Conservation (phyloP, 306 rosid genomes). For the Hippophae rhamnoides region DNA sequence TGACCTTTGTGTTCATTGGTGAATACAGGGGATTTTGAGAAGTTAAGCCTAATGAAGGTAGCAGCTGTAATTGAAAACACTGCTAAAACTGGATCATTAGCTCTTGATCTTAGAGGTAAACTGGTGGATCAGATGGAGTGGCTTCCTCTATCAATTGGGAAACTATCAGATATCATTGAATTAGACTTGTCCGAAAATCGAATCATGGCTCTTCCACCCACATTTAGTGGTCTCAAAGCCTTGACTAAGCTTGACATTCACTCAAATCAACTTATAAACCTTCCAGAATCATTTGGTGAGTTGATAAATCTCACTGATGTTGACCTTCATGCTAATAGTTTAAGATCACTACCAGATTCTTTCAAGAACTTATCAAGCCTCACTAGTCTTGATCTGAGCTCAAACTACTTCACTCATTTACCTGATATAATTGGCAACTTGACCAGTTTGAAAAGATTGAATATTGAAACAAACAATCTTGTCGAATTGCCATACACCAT, state of each 20-base stretch:
- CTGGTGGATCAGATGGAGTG: slow-evolving; percentile 72
- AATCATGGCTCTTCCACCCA: slow-evolving; percentile 79
- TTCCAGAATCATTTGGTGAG: slow-evolving; percentile 77
- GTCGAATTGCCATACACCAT: slow-evolving; percentile 74
- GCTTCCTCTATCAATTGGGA: slow-evolving; percentile 85
- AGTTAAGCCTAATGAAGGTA: slow-evolving; percentile 71
- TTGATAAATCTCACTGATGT: slow-evolving; percentile 58
- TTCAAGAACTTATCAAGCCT: slow-evolving; percentile 60
- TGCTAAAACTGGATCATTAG: slow-evolving; percentile 44
- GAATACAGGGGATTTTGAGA: slow-evolving; percentile 45
- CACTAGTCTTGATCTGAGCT: slow-evolving; percentile 59
- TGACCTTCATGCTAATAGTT: slow-evolving; percentile 65
- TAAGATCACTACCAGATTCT: slow-evolving; percentile 65
- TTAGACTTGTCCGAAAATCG: slow-evolving; percentile 72
- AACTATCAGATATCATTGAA: slow-evolving; percentile 50
- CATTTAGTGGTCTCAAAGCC: slow-evolving; percentile 53
- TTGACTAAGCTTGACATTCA: slow-evolving; percentile 72
- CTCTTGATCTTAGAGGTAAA: slow-evolving; percentile 67
- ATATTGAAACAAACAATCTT: slow-evolving; percentile 61
- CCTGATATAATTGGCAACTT: slow-evolving; percentile 59
- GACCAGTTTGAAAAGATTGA: slow-evolving; percentile 51
- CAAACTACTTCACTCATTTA: slow-evolving; percentile 51
- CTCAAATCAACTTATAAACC: slow-evolving; percentile 78
- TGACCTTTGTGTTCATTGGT: slow-evolving; percentile 15
- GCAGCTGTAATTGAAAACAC: slow-evolving; percentile 71